Evolutionary conservation across 139 green algal genomes (phyloP).

Genomic region (Astrephomene gubernaculifera): DNA sequence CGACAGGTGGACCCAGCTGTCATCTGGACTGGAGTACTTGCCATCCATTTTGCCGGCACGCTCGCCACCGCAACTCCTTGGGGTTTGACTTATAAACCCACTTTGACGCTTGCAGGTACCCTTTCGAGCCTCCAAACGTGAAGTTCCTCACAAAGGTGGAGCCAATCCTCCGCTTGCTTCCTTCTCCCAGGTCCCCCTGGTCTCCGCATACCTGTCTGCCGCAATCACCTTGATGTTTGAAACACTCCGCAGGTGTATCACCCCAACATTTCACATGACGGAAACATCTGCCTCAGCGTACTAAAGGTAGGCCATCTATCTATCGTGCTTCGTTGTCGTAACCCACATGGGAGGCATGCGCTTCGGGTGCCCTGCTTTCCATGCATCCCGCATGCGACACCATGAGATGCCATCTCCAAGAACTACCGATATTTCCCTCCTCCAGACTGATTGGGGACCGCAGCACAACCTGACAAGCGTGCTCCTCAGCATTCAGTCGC

Average conservation of each 20-base stretch:
- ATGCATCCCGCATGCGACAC: too few relatives aligned
- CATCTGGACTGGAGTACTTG: too few relatives aligned
- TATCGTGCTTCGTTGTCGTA: too few relatives aligned
- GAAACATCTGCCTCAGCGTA: constrained; percentile 72
- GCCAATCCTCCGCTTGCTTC: background rate
- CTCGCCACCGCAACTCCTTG: background rate
- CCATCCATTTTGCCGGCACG: too few relatives aligned
- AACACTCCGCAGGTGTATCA: constrained; percentile 68
- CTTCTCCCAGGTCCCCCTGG: background rate
- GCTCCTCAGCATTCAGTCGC: constrained; percentile 64
- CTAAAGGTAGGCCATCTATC: too few relatives aligned
- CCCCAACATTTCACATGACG: constrained; percentile 78
- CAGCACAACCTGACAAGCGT: constrained; percentile 63
- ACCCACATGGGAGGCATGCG: too few relatives aligned
- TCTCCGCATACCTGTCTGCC: background rate
- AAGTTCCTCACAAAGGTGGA: constrained; percentile 38
- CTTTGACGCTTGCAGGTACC: constrained; percentile 28
- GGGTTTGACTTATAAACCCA: background rate
- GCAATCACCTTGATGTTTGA: background rate
- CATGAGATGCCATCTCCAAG: too few relatives aligned
- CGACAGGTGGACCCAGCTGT: background rate
- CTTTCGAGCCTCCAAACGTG: constrained; percentile 29
- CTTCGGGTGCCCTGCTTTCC: too few relatives aligned
- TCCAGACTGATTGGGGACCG: constrained; percentile 69
- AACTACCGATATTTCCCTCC: background rate